Percentiles rank a stretch among this genome's conserved stretches.
Conservation (phyloP, 371 early-diverging fungal species). For the Syncephalastrum sp. region DNA sequence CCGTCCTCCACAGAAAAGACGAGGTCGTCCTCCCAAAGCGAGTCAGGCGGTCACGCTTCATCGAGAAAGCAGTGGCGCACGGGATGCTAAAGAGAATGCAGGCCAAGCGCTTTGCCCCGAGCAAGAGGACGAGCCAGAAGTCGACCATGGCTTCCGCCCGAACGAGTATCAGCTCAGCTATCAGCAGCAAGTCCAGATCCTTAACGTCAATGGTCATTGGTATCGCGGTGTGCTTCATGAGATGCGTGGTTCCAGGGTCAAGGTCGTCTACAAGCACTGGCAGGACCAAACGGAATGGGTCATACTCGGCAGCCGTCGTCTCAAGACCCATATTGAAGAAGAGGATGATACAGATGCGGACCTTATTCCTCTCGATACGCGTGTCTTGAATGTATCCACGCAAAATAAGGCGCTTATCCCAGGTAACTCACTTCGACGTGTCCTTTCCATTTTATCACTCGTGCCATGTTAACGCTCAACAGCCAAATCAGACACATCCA, state of each 20-base stretch:
- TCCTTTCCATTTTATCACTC: not conserved
- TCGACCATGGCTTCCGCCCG: conserved; percentile 33
- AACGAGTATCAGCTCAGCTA: conserved; percentile 42
- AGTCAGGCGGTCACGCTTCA: not conserved
- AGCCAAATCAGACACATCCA: not conserved
- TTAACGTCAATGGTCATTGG: conserved; percentile 51
- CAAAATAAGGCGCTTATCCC: too few species aligned
- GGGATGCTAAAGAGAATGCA: not conserved
- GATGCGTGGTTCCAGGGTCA: conserved; percentile 48
- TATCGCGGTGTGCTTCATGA: conserved; percentile 47
- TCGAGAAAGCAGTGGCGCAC: not conserved
- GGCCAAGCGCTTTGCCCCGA: not conserved
- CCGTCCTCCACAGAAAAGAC: not conserved
- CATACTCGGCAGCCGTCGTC: conserved; percentile 50
- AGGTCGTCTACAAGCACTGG: conserved; percentile 56
- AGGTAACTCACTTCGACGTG: not conserved
- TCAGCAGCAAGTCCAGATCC: conserved; percentile 43
- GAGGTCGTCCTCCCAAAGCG: not conserved
- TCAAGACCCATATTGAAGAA: conserved; percentile 6
- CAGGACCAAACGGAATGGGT: conserved; percentile 63
- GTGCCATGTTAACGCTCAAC: not conserved
- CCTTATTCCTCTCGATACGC: not conserved
- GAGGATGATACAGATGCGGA: conserved; percentile 12
- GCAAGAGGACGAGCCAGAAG: conserved; percentile 4
- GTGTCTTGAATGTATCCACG: too few species aligned